Evolutionary conservation across 2,329 filamentous ascomycete species (phyloP).

Genomic region (Epicoccum sorghinum): DNA sequence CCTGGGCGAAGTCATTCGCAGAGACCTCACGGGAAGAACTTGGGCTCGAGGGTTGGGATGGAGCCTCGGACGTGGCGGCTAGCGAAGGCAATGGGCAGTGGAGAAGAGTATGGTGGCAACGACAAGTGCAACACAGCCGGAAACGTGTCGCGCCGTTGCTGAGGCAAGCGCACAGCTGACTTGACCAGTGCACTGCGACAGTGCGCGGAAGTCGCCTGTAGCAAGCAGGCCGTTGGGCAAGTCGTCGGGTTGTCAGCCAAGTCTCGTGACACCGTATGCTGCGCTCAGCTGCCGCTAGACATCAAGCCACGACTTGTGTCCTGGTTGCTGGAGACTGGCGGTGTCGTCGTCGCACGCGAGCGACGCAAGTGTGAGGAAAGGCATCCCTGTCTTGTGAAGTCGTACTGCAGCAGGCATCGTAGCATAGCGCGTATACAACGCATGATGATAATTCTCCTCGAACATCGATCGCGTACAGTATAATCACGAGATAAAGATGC

Average conservation of each 20-base stretch:
- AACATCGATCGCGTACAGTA: neutral
- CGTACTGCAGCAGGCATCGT: neutral
- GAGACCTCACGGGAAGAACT: constrained; percentile 56
- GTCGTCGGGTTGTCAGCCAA: neutral
- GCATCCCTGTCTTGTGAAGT: neutral
- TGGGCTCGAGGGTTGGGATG: constrained; percentile 62
- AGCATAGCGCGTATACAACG: constrained; percentile 9
- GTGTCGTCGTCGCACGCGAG: constrained; percentile 10
- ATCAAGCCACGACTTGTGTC: neutral
- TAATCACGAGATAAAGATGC: neutral
- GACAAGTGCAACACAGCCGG: constrained; percentile 62
- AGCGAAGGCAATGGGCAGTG: constrained; percentile 48
- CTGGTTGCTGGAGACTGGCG: constrained; percentile 8
- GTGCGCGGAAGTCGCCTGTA: neutral
- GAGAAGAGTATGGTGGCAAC: constrained; percentile 71
- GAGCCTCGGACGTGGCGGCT: constrained; percentile 52
- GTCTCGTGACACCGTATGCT: constrained; percentile 12
- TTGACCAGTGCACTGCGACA: neutral
- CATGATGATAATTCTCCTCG: constrained; percentile 1
- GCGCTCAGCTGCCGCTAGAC: neutral
- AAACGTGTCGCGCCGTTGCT: constrained; percentile 68
- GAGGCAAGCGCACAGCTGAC: constrained; percentile 51
- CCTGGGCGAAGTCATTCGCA: constrained; percentile 63
- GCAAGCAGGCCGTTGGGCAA: neutral
- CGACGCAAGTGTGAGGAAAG: neutral